Evolutionary conservation across 1,284 basidiomycete genomes (phyloP).

Genomic region (Ustilago sp.): DNA sequence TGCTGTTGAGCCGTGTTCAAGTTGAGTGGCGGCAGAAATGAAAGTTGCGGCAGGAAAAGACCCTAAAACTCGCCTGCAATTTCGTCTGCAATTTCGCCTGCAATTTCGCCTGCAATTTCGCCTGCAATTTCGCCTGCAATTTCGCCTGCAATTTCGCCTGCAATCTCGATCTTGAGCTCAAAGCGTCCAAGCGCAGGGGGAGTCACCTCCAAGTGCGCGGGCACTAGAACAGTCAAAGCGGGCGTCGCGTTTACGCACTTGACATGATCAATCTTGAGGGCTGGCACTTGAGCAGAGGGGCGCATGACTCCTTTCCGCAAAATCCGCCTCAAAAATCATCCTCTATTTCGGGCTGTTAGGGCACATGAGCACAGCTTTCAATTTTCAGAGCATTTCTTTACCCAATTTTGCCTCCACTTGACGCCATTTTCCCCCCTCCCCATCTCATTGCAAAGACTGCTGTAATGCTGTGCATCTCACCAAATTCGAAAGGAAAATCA

Average conservation of each 20-base stretch:
- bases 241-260: neutral
- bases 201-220: slow-evolving; percentile 17
- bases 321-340: neutral
- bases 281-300: too few species aligned
- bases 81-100: neutral
- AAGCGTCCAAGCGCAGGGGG: neutral
- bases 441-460: neutral
- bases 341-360: neutral
- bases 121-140: neutral
- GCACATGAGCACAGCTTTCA: slow-evolving; percentile 14
- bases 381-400: neutral
- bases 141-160: neutral
- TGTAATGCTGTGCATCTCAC: neutral
- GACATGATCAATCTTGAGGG: too few species aligned
- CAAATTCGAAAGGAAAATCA: slow-evolving; percentile 2
- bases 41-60: slow-evolving; percentile 1
- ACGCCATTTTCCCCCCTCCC: neutral
- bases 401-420: slow-evolving; percentile 6
- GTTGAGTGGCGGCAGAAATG: neutral
- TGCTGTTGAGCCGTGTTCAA: neutral
- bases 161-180: slow-evolving; percentile 1
- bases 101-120: neutral
- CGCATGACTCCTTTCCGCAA: slow-evolving; percentile 45
- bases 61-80: slow-evolving; percentile 1
- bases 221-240: slow-evolving; percentile 1